These are phyloP conservation scores for Chalciporus sphaerocephalus DNA, from an alignment of 768 basidiomycete genomes.

Conservation along the genomic window DNA sequence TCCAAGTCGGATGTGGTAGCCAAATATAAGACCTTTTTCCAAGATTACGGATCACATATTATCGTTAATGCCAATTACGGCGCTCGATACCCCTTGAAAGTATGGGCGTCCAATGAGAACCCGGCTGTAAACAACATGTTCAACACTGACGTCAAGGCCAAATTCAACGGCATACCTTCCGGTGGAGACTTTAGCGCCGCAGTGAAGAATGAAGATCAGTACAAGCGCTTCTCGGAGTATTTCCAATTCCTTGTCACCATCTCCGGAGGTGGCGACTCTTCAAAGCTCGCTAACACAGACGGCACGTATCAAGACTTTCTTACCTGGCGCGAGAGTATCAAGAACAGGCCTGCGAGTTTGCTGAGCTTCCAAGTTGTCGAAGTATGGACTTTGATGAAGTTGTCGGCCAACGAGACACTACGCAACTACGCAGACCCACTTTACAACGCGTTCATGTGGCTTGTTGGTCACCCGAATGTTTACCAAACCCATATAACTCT, in stretches of 20 bases:
- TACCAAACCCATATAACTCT: too few species aligned
- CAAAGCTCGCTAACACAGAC: background rate
- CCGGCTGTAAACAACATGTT: background rate
- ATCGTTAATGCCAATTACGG: too few species aligned
- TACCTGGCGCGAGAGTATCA: slow-evolving; percentile 1
- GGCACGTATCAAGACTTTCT: slow-evolving; percentile 3
- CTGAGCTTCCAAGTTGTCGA: slow-evolving; percentile 6
- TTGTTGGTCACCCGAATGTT: too few species aligned
- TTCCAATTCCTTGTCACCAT: slow-evolving; percentile 5
- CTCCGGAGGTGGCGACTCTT: slow-evolving; percentile 6
- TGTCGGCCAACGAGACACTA: background rate
- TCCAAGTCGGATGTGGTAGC: too few species aligned
- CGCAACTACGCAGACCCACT: too few species aligned
- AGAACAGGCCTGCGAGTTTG: background rate
- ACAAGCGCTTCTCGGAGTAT: slow-evolving; percentile 4
- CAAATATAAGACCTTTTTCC: too few species aligned
- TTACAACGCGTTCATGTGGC: too few species aligned
- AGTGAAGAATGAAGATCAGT: slow-evolving; percentile 1
- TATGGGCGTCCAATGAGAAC: slow-evolving; percentile 5
- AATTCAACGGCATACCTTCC: slow-evolving; percentile 6
- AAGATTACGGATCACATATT: too few species aligned
- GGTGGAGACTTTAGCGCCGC: background rate
- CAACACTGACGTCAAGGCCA: slow-evolving; percentile 7
- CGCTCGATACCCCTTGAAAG: background rate
- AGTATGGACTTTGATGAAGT: slow-evolving; percentile 7